Conservation (phyloP, 306 rosid species). For the Casuarina glauca region DNA sequence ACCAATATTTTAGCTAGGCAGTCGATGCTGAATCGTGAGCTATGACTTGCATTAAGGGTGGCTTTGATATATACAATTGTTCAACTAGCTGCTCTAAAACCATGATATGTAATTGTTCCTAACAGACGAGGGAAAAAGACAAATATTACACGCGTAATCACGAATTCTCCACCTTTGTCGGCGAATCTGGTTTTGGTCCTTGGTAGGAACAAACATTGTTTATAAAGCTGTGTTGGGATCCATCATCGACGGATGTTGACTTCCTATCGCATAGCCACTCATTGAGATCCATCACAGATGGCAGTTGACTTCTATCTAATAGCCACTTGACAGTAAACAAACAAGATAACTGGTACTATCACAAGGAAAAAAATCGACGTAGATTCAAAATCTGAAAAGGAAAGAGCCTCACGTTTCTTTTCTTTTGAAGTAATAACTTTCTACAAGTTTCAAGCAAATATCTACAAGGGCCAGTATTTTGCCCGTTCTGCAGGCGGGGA, state of each 20-base stretch:
- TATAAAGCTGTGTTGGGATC: background rate
- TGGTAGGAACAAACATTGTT: background rate
- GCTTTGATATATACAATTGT: background rate
- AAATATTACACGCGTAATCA: background rate
- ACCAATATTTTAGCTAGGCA: background rate
- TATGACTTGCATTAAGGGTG: background rate
- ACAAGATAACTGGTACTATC: background rate
- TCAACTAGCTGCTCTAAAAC: background rate
- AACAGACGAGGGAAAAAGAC: background rate
- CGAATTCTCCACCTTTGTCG: background rate
- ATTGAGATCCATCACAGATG: background rate
- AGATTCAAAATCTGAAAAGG: background rate
- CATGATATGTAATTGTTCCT: background rate
- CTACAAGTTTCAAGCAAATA: background rate
- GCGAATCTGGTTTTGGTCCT: background rate
- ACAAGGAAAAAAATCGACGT: background rate
- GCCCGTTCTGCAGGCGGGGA: constrained; percentile 11
- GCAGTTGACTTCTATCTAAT: background rate
- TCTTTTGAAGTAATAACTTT: background rate
- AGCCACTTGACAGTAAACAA: background rate
- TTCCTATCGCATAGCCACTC: background rate
- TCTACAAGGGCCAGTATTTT: background rate
- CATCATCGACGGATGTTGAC: background rate
- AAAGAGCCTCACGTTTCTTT: background rate
- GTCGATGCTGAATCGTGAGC: background rate